Percentiles rank a stretch among this genome's conserved stretches.
phyloP scores from a whole-genome alignment of 768 basidiomycete species.

The Lactarius hatsudake region DNA sequence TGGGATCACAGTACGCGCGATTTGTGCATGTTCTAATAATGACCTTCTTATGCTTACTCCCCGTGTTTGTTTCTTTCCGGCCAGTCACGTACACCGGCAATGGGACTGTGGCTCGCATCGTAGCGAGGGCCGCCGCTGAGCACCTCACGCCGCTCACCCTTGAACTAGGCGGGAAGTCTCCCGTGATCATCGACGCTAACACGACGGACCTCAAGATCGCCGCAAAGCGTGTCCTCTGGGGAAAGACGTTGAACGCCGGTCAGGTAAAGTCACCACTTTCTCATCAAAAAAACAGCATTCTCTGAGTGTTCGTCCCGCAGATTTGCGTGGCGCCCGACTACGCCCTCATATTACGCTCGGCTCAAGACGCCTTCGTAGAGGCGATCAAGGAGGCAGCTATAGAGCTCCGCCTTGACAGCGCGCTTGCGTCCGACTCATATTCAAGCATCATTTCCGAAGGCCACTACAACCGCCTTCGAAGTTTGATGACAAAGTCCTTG shows the following conservation, averaged over 20 bases:
- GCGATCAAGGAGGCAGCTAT: conserved; percentile 44
- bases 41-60: neutral
- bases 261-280: conserved; percentile 42
- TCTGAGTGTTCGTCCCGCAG: conserved; percentile 25
- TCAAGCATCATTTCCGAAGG: conserved; percentile 51
- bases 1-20: conserved; percentile 46
- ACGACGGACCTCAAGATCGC: conserved; percentile 48
- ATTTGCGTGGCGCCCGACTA: conserved; percentile 47
- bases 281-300: neutral
- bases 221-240: conserved; percentile 65
- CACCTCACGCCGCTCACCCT: conserved; percentile 44
- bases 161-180: conserved; percentile 45
- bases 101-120: conserved; percentile 38
- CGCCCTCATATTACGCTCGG: conserved; percentile 40
- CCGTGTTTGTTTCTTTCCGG: conserved; percentile 24
- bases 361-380: conserved; percentile 47
- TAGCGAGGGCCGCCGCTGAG: conserved; percentile 44
- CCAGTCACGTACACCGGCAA: conserved; percentile 41
- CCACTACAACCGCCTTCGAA: conserved; percentile 54
- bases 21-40: neutral
- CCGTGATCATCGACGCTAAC: conserved; percentile 43
- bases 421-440: conserved; percentile 44
- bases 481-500: conserved; percentile 51
- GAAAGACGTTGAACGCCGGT: conserved; percentile 62
- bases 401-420: conserved; percentile 54